phyloP scores from a whole-genome alignment of 768 basidiomycete genomes.

The Boletus tylopilopsis region DNA sequence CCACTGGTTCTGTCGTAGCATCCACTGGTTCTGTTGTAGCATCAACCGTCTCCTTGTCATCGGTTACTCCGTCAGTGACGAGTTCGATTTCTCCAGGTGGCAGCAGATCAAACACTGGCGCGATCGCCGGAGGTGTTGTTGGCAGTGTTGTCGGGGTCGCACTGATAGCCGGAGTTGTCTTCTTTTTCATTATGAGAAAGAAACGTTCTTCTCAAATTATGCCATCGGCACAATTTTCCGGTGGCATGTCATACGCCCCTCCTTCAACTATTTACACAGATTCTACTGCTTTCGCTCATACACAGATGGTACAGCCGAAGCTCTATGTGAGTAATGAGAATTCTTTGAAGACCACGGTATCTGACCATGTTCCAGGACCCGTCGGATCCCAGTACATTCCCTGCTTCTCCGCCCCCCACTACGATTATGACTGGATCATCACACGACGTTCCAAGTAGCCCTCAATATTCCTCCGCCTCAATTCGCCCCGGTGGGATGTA shows the following conservation, averaged over 20 bases:
- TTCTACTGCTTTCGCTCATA: constrained; percentile 8
- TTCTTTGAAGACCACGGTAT: background rate
- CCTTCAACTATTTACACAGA: constrained; percentile 8
- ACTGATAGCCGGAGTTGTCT: constrained; percentile 34
- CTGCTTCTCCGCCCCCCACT: constrained; percentile 22
- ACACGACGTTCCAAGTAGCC: constrained; percentile 2
- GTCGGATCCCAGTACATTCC: constrained; percentile 37
- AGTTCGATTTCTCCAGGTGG: constrained; percentile 3
- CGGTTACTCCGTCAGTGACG: constrained; percentile 7
- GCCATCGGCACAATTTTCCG: constrained; percentile 14
- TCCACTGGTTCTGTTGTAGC: constrained; percentile 28
- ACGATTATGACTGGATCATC: constrained; percentile 8
- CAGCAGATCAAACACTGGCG: constrained; percentile 39
- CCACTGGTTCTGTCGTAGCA: constrained; percentile 23
- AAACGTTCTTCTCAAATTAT: constrained; percentile 25
- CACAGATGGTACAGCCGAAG: constrained; percentile 22
- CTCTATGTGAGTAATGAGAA: constrained; percentile 28
- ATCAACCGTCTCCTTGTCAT: constrained; percentile 15
- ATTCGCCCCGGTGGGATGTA: constrained; percentile 19
- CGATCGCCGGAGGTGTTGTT: constrained; percentile 60
- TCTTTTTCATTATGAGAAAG: constrained; percentile 38
- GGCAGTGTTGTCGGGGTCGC: constrained; percentile 58
- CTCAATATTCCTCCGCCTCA: constrained; percentile 10
- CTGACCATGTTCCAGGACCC: constrained; percentile 28
- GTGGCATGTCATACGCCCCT: background rate